Conservation (phyloP, 1,284 basidiomycete species). For the Tilletiopsis washingtonensis region DNA sequence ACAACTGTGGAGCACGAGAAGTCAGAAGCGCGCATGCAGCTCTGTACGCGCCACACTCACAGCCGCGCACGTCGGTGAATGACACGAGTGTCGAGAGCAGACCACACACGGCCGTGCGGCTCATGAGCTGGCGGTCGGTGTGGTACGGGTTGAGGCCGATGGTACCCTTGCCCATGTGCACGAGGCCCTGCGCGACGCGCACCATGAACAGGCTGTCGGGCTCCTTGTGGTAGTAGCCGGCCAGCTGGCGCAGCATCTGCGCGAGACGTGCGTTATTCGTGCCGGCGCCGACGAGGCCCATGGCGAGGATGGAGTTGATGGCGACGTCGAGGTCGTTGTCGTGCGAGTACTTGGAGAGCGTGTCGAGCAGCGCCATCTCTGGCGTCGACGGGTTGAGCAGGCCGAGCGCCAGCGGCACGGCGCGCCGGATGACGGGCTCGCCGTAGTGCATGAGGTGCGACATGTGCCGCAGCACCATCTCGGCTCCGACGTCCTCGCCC, state of each 20-base stretch:
- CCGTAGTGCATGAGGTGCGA: slow-evolving; percentile 80
- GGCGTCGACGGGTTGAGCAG: slow-evolving; percentile 93
- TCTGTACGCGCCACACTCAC: slow-evolving; percentile 53
- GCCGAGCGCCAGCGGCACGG: slow-evolving; percentile 91
- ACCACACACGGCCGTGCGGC: slow-evolving; percentile 81
- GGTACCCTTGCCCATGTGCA: slow-evolving; percentile 99
- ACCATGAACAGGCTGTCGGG: slow-evolving; percentile 95
- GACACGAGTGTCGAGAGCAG: slow-evolving; percentile 77
- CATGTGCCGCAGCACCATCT: slow-evolving; percentile 57
- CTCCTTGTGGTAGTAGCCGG: slow-evolving; percentile 96
- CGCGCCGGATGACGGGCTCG: slow-evolving; percentile 81
- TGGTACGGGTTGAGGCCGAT: slow-evolving; percentile 98
- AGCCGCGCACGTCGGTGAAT: slow-evolving; percentile 86
- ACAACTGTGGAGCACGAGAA: no score
- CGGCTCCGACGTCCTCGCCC: slow-evolving; percentile 96
- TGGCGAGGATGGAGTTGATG: slow-evolving; percentile 93
- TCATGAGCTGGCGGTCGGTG: slow-evolving; percentile 83
- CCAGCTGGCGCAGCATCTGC: slow-evolving; percentile 93
- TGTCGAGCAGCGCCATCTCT: slow-evolving; percentile 89
- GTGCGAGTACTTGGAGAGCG: slow-evolving; percentile 98
- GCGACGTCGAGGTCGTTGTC: slow-evolving; percentile 95
- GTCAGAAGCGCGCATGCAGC: no score
- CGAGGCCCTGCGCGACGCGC: slow-evolving; percentile 86
- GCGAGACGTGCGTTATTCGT: slow-evolving; percentile 95
- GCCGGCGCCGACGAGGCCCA: slow-evolving; percentile 96